phyloP scores from a whole-genome alignment of 1,284 basidiomycete genomes.

The Hymenochaete sp. region DNA sequence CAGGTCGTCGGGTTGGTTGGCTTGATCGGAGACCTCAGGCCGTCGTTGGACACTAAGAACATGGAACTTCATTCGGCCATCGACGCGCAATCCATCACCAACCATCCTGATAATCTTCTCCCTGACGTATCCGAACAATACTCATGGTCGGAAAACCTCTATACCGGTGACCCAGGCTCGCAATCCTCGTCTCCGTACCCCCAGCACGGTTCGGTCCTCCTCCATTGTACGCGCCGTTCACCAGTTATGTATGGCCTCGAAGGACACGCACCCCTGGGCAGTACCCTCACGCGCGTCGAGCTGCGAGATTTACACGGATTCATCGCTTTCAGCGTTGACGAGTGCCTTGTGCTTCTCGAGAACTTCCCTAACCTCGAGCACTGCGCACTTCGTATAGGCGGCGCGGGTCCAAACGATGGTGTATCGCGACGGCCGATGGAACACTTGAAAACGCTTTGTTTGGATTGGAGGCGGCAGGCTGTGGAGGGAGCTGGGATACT shows the following conservation, averaged over 20 bases:
- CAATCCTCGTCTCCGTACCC: not conserved
- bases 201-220: constrained; percentile 5
- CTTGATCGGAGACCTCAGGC: not conserved
- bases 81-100: not conserved
- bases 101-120: not conserved
- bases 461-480: constrained; percentile 4
- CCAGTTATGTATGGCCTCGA: constrained; percentile 7
- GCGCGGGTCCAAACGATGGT: not conserved
- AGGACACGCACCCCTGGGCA: constrained; percentile 4
- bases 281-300: constrained; percentile 3
- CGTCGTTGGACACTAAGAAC: not conserved
- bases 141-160: constrained; percentile 7
- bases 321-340: constrained; percentile 2
- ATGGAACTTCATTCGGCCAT: constrained; percentile 4
- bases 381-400: constrained; percentile 5
- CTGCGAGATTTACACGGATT: not conserved
- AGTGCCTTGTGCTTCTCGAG: constrained; percentile 3
- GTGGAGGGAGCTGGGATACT: not conserved
- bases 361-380: constrained; percentile 9
- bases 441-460: constrained; percentile 3
- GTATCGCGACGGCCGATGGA: not conserved
- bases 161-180: no score
- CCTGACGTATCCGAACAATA: constrained; percentile 1
- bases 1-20: not conserved
- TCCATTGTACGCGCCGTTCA: constrained; percentile 2